Base-by-base conservation (phyloP, 768 basidiomycete species). In the Agrocybe praecox region DNA sequence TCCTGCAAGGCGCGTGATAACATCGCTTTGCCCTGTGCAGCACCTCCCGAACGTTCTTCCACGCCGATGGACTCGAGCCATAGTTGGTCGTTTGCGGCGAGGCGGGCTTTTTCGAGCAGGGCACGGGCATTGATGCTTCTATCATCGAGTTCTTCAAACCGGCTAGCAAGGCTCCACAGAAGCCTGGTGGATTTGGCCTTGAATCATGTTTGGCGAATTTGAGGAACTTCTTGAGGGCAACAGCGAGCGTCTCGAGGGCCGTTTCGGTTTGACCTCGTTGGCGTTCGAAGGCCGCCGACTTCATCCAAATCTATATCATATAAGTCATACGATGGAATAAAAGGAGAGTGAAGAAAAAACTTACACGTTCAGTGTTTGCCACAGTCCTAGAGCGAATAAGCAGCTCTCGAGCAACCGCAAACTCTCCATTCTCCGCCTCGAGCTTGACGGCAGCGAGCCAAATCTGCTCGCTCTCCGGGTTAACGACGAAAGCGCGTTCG, bases 371-470 rank as follows among this genome's bases (percentile, higher is more conserved):
- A 1, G 96, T 98, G 64, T 94, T 92, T 0, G 96, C 94, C 12
- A 96, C 92, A 17, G 85, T 89, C 57, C 96, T 78, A 12, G 96
- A 97, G 58, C 95, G 89, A 47, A 89, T 85, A 60, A 98, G 80
- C 45, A 99, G 74, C 72, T 95, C 89, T 58, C 88, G 78, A 2
- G 96, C 96, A 17, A 92, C 94, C 6, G 80, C 87, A 57, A 92
- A 77, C 67, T 98, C 92, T 2, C 92, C 90, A 62, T 96, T 98
- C 78, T 98, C 95, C 0, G 95, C 93, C 69, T 98, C 96, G 6
- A 98, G 79, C 72, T 98, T 98, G 60, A 96, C 93, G 24, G 96
- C 97, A 2, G 96, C 97, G 52, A 99, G 76, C 95, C 96, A 98
- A 66, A 99, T 98, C 62, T 90, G 87, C 75, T 98, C 97, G 68